A percentile compares a stretch with the other conserved stretches of the same genome.
These are phyloP conservation scores for Rhododendron ovatum DNA, from an alignment of 148 eudicot species.

Conservation along the genomic window DNA sequence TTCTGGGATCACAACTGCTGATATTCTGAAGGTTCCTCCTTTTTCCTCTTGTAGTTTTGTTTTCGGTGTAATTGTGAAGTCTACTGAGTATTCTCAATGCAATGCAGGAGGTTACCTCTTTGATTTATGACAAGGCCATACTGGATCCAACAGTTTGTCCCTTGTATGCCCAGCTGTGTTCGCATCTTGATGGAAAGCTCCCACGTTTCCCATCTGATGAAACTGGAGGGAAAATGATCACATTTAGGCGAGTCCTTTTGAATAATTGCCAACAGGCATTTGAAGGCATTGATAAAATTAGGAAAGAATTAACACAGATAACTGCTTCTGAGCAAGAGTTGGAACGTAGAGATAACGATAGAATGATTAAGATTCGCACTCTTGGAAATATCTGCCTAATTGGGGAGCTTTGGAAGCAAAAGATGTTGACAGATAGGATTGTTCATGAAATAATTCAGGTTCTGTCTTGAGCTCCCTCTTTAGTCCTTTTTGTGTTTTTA, in stretches of 20 bases:
- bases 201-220: conserved; percentile 83
- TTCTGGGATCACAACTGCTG: conserved; percentile 82
- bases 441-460: conserved; percentile 96
- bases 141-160: conserved; percentile 97
- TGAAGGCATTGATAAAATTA: conserved; percentile 77
- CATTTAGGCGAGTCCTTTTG: conserved; percentile 81
- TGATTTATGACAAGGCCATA: conserved; percentile 96
- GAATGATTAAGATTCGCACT: conserved; percentile 74
- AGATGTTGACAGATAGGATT: conserved; percentile 93
- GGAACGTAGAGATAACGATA: conserved; percentile 86
- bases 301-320: conserved; percentile 75
- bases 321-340: conserved; percentile 76
- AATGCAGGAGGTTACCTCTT: conserved; percentile 71
- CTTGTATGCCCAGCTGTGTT: conserved; percentile 84
- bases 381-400: conserved; percentile 97
- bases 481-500: neutral
- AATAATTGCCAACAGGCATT: conserved; percentile 92
- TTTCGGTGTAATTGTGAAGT: neutral
- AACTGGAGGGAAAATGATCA: conserved; percentile 63
- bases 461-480: neutral
- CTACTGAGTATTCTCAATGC: conserved; percentile 14
- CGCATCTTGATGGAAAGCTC: conserved; percentile 69
- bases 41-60: neutral
- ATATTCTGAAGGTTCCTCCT: conserved; percentile 62
- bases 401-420: conserved; percentile 96